Evolutionary conservation across 2,329 filamentous ascomycete species (phyloP), one percentile per base, ranked within the genome.

Genomic region (Aschersonia sp.): DNA sequence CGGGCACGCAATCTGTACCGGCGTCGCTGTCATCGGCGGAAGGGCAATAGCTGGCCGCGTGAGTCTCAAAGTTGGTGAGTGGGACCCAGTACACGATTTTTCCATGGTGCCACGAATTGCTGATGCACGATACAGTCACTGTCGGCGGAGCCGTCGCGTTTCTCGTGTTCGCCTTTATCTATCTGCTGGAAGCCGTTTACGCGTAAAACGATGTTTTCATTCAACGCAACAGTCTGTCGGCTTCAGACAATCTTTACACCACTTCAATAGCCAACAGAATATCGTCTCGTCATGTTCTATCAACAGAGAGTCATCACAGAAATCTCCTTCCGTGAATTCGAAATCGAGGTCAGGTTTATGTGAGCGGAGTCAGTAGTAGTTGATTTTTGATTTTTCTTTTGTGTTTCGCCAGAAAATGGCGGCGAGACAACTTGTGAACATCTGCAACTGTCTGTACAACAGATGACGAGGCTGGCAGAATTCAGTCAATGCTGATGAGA

Each of bases 1-100:
- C 44, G 92, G 92, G 8, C 92, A 98, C 64, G 84, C 79, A 43
- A 78, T 90, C 54, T 98, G 92, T 69, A 97, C 92, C 6, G 83
- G 85, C 44, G 82, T 87, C 29, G 92, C 92, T 41, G 92, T 98
- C 40, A 74, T 98, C 51, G 92, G 92, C 42, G 92, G 92, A 9
- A 77, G 87, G 57, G 90, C 92, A 46, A 86, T 98, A 63, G 92
- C 92, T 41, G 92, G 92, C 32, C 83, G 77, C 62, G 92, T 98
- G 54, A 97, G 90, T 70, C 79, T 98, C 69, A 84, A 87, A 76
- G 85, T 94, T 72, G 87, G 90, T 95, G 78, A 75, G 87, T 83
- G 2, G 3, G 8, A 22, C 22, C 32, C 4, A 3, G 35, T 8
- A 39, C 4, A 12, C 9, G 8, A 12, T 39, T 39, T 39, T 39